phyloP scores from a whole-genome alignment of 352 stramenopile species.

The Phytophthora quininea region DNA sequence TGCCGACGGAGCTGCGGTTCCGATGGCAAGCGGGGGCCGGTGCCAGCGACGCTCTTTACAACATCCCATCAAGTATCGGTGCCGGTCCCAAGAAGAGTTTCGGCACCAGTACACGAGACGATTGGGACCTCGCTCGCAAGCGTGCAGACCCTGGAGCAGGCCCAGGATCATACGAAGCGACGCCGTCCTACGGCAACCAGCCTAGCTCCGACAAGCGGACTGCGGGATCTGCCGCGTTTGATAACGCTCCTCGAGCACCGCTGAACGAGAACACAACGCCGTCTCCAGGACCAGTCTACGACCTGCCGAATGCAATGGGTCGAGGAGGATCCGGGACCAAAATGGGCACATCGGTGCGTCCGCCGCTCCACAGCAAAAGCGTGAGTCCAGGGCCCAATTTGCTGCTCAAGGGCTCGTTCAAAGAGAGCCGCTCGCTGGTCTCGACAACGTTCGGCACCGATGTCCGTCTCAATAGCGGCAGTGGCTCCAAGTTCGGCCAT shows the following conservation, averaged over 20 bases:
- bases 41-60: constrained; percentile 74
- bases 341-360: constrained; percentile 65
- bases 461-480: constrained; percentile 37
- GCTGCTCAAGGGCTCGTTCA: constrained; percentile 61
- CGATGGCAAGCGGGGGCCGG: constrained; percentile 66
- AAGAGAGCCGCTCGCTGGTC: constrained; percentile 45
- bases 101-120: constrained; percentile 75
- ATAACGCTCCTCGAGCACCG: constrained; percentile 58
- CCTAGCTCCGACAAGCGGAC: constrained; percentile 58
- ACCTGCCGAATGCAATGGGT: constrained; percentile 58
- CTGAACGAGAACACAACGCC: constrained; percentile 62
- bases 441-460: constrained; percentile 81
- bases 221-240: constrained; percentile 58
- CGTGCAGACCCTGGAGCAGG: constrained; percentile 62
- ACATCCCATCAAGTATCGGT: constrained; percentile 66
- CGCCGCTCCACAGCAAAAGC: constrained; percentile 56
- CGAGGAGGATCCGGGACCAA: constrained; percentile 47
- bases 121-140: constrained; percentile 79
- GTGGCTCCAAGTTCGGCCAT: no score
- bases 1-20: constrained; percentile 72
- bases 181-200: constrained; percentile 66
- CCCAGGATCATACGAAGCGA: constrained; percentile 69
- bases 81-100: constrained; percentile 71
- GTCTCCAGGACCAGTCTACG: constrained; percentile 79
- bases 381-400: constrained; percentile 71